Conservation (phyloP, 2,329 filamentous ascomycete genomes). For the Elsinoe necatrix region DNA sequence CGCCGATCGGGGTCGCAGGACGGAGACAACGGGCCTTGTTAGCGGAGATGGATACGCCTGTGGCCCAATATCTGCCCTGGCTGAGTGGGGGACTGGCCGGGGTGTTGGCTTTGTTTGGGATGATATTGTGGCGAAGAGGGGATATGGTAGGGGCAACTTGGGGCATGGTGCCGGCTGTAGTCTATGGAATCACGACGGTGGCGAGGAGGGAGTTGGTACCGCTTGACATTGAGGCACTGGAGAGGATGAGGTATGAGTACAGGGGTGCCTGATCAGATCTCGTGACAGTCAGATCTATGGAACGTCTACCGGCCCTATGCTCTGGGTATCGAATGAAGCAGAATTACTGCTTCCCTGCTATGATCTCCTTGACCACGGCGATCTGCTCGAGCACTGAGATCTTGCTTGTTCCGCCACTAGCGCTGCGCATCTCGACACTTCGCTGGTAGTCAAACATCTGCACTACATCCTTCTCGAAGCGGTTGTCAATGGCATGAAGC, state of each 20-base stretch:
- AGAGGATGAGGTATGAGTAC: constrained; percentile 54
- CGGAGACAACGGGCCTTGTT: constrained; percentile 17
- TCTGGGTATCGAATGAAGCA: constrained; percentile 13
- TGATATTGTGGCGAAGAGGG: constrained; percentile 30
- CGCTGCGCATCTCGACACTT: constrained; percentile 69
- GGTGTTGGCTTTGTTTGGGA: constrained; percentile 44
- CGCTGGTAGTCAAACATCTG: constrained; percentile 71
- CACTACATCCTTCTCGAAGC: constrained; percentile 64
- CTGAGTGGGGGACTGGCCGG: constrained; percentile 52
- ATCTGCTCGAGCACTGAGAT: constrained; percentile 58
- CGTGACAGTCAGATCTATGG: neutral
- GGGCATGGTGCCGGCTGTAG: constrained; percentile 36
- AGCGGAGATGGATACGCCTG: constrained; percentile 34
- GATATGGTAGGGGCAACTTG: constrained; percentile 24
- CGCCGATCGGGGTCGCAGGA: neutral
- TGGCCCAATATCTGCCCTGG: constrained; percentile 52
- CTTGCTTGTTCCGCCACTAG: constrained; percentile 70
- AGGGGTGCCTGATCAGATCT: constrained; percentile 52
- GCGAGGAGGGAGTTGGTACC: constrained; percentile 59
- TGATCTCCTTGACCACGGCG: constrained; percentile 40
- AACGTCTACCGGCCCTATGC: neutral
- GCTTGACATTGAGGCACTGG: constrained; percentile 60
- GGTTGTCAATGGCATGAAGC: constrained; percentile 56
- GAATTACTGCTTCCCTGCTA: constrained; percentile 23
- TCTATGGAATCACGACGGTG: constrained; percentile 53